phyloP scores from a whole-genome alignment of 371 early-diverging fungal species.

The Lichtheimia ornata region DNA sequence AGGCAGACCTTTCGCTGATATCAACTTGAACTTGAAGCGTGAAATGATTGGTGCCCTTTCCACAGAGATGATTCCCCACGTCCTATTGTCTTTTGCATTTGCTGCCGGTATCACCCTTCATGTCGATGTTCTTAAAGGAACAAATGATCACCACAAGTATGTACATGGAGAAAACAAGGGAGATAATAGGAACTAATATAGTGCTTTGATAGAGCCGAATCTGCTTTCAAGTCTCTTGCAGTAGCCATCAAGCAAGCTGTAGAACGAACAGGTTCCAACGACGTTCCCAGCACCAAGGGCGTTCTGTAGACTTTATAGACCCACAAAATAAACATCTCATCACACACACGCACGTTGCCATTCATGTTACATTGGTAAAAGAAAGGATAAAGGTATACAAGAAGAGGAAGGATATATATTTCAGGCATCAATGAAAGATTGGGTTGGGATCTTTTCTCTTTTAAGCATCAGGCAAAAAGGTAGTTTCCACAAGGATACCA shows the following conservation, averaged over 20 bases:
- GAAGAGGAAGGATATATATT: too few relatives aligned
- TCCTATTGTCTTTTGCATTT: conserved; percentile 88
- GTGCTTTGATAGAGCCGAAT: conserved; percentile 72
- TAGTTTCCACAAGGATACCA: conserved; percentile 55
- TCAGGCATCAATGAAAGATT: too few relatives aligned
- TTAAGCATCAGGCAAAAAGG: conserved; percentile 26
- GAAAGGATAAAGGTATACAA: too few relatives aligned
- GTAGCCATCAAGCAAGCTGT: conserved; percentile 89
- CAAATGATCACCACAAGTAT: conserved; percentile 93
- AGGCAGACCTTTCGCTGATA: conserved; percentile 85
- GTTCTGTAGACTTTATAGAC: conserved; percentile 53
- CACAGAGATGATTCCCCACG: conserved; percentile 97
- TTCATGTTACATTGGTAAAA: too few relatives aligned
- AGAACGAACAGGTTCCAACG: conserved; percentile 76
- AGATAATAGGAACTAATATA: not conserved
- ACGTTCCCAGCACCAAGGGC: conserved; percentile 95
- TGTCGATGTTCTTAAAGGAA: conserved; percentile 91
- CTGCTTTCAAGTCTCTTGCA: conserved; percentile 97
- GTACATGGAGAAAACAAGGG: not conserved
- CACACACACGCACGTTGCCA: too few relatives aligned
- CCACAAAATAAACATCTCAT: too few relatives aligned
- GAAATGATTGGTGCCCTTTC: conserved; percentile 89
- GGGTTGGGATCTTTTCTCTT: not conserved
- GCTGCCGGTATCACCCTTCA: conserved; percentile 93
- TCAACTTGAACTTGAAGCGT: conserved; percentile 84